A percentile compares a stretch with the other conserved stretches of the same genome.
phyloP scores from a whole-genome alignment of 2,329 filamentous ascomycete genomes.

The Neonectria sp. region DNA sequence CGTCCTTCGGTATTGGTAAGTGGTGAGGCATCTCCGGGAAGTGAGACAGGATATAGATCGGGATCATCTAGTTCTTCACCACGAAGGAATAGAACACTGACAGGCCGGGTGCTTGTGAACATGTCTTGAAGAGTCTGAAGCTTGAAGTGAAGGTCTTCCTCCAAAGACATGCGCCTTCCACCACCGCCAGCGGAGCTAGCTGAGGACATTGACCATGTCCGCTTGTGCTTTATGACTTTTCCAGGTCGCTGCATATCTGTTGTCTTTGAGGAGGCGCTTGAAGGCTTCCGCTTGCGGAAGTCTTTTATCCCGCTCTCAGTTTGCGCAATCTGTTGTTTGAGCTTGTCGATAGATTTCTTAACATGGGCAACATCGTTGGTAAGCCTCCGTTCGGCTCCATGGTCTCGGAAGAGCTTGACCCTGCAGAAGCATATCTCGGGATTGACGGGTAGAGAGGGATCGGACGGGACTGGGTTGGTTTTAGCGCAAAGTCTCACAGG shows the following conservation, averaged over 20 bases:
- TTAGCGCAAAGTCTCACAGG: slow-evolving; percentile 94
- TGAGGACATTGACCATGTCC: slow-evolving; percentile 96
- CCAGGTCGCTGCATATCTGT: slow-evolving; percentile 74
- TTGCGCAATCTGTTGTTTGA: slow-evolving; percentile 93
- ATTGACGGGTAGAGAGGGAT: slow-evolving; percentile 62
- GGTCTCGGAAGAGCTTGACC: slow-evolving; percentile 96
- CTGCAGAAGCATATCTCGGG: slow-evolving; percentile 94
- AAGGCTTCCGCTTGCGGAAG: slow-evolving; percentile 75
- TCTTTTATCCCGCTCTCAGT: slow-evolving; percentile 78
- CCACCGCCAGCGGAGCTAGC: slow-evolving; percentile 70
- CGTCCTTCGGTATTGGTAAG: slow-evolving; percentile 66
- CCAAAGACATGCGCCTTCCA: slow-evolving; percentile 66
- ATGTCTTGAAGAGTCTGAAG: slow-evolving; percentile 86
- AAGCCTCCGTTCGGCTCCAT: slow-evolving; percentile 94
- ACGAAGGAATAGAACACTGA: slow-evolving; percentile 83
- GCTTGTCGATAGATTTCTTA: slow-evolving; percentile 96
- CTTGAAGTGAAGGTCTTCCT: slow-evolving; percentile 86
- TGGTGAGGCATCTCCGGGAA: slow-evolving; percentile 77
- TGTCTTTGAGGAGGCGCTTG: slow-evolving; percentile 63
- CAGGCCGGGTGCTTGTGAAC: slow-evolving; percentile 87
- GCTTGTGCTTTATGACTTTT: slow-evolving; percentile 92
- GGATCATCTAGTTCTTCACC: slow-evolving; percentile 86
- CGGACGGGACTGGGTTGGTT: slow-evolving; percentile 77
- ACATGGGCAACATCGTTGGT: slow-evolving; percentile 96
- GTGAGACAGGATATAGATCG: slow-evolving; percentile 81